Base-by-base conservation (phyloP, 2,329 filamentous ascomycete genomes). In the Aplosporella prunicola region DNA sequence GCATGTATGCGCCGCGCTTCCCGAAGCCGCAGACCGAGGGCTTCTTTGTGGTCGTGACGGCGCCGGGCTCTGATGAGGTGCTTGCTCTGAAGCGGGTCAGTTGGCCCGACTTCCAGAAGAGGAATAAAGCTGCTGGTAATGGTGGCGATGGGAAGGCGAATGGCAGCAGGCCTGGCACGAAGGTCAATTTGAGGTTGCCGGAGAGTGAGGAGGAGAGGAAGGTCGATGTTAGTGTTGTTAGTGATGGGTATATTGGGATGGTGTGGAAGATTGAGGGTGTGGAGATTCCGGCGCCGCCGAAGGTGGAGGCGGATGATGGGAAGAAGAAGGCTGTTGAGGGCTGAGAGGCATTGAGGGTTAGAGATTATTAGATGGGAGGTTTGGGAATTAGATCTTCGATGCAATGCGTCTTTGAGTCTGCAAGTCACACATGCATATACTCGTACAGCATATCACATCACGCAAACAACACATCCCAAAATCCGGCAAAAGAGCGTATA, bases 11-110 rank as follows among this genome's bases (percentile, higher is more conserved):
- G 0, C 89, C 93, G 3, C 73, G 75, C 15, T 96, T 93, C 62
- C 89, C 89, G 1, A 98, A 98, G 61, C 78, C 87, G 11, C 91
- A 98, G 60, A 91, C 78, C 0, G 91, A 98, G 53, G 88, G 88
- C 0, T 96, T 80, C 74, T 96, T 98, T 58, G 75, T 91, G 10
- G 55, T 96, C 15, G 71, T 93, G 0, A 80, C 78, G 5, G 77
- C 82, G 48, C 51, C 73, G 2, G 66, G 65, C 1, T 72, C 63
- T 5, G 85, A 89, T 42, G 85, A 95, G 48, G 71, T 96, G 25
- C 61, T 94, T 4, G 89, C 82, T 3, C 68, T 98, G 45, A 96
- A 94, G 70, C 71, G 91, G 20, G 74, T 91, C 0, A 80, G 78
- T 2, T 96, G 91, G 88, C 63, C 65, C 2, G 52, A 62, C 5